A percentile compares a stretch with the other conserved stretches of the same genome.
Evolutionary conservation across 495 filamentous ascomycete genomes (phyloP).

Genomic region (Entonaema liquescens): DNA sequence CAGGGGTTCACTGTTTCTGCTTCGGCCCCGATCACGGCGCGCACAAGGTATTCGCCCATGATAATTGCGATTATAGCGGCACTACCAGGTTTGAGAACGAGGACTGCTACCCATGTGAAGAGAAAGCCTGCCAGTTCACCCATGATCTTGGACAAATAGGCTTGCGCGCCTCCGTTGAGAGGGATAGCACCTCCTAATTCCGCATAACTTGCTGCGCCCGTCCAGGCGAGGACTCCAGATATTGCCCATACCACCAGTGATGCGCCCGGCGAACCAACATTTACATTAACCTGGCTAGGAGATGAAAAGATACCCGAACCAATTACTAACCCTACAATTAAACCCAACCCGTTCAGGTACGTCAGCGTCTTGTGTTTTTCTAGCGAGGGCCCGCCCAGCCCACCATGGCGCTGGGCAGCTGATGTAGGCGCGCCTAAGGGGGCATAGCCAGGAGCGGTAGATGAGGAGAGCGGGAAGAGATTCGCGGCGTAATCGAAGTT

Average conservation of each 20-base stretch:
- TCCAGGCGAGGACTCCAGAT: conserved; percentile 93
- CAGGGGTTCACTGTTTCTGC: conserved; percentile 78
- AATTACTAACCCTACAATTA: conserved; percentile 93
- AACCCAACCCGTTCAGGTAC: conserved; percentile 88
- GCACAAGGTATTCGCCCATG: conserved; percentile 94
- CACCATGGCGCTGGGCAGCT: conserved; percentile 55
- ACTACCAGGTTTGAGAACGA: conserved; percentile 91
- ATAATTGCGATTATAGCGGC: conserved; percentile 97
- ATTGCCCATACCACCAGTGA: conserved; percentile 89
- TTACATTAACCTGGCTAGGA: conserved; percentile 90
- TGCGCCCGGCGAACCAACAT: conserved; percentile 92
- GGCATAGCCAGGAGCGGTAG: conserved; percentile 78
- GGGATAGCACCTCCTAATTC: conserved; percentile 96
- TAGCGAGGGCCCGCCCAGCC: conserved; percentile 66
- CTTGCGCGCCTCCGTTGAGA: conserved; percentile 91
- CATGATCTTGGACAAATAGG: conserved; percentile 95
- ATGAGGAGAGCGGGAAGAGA: conserved; percentile 91
- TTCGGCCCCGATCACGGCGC: conserved; percentile 83
- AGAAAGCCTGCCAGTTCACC: conserved; percentile 91
- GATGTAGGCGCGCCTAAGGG: conserved; percentile 77
- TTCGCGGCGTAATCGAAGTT: conserved; percentile 93
- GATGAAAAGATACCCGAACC: conserved; percentile 98
- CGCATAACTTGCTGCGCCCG: conserved; percentile 93
- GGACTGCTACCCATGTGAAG: conserved; percentile 94
- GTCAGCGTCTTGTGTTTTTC: conserved; percentile 97